Base-by-base conservation (phyloP, 2,329 filamentous ascomycete species). In the Domatiomyces globalis region DNA sequence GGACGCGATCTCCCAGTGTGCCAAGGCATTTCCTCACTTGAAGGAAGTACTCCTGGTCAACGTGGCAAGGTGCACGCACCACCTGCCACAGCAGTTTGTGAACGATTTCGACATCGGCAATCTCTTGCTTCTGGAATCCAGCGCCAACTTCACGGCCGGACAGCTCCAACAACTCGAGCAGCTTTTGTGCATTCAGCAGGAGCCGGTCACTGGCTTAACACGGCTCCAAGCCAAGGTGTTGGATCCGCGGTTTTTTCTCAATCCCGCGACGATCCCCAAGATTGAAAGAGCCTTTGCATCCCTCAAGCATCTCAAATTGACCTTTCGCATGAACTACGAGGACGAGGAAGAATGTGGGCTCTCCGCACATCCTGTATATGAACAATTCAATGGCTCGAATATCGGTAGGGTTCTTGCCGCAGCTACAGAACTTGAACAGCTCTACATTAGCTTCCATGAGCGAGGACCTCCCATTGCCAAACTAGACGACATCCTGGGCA, bases 401-500 rank as follows among this genome's bases (percentile, higher is more conserved):
- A 39, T 61, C 22, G 48, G 48, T 9, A 48, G 54, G 25, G 56
- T 54, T 5, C 51, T 61, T 10, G 29, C 18, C 10, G 52, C 51
- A 4, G 56, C 54, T 7, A 48, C 19, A 12, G 49, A 49, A 17
- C 44, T 59, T 42, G 46, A 54, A 43, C 50, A 51, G 20, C 50
- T 61, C 33, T 54, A 54, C 25, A 50, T 61, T 49, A 58, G 59
- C 51, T 61, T 61, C 44, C 52, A 58, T 19, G 56, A 59, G 27
- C 55, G 46, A 44, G 56, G 56, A 29, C 51, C 56, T 10, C 46
- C 49, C 2, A 53, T 51, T 48, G 45, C 49, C 19, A 46, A 46
- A 44, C 44, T 57, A 18, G 36, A 53, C 44, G 47, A 51, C 20
- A 46, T 61, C 25, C 33, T 58, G 2, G 54, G 54, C 8, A 43